Percentiles rank a stretch among this genome's conserved stretches.
Evolutionary conservation across 1,139 yeast species (phyloP).

Genomic region (Hyphopichia khmerensis): DNA sequence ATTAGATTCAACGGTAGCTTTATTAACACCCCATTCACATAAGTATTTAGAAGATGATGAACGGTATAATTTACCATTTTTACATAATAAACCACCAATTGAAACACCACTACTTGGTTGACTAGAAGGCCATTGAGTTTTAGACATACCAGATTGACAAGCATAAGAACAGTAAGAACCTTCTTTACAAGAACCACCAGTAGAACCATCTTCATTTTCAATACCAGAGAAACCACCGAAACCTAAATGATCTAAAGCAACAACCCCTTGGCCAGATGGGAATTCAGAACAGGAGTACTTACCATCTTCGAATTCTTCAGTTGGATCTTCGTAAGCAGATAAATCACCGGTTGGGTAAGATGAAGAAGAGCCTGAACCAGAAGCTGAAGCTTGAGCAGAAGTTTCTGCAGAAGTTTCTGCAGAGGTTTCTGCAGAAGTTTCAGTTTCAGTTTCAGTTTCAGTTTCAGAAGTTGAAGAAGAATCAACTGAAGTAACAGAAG

Average conservation of each 20-base stretch:
- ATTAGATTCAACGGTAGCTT: slow-evolving; percentile 69
- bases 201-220: slow-evolving; percentile 55
- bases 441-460: slow-evolving; percentile 16
- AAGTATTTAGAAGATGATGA: slow-evolving; percentile 63
- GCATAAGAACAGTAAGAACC: slow-evolving; percentile 96
- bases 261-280: slow-evolving; percentile 92
- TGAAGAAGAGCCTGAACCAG: slow-evolving; percentile 36
- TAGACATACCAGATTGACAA: slow-evolving; percentile 94
- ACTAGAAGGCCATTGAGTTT: slow-evolving; percentile 89
- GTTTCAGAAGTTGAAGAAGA: slow-evolving; percentile 6
- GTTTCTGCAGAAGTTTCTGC: slow-evolving; percentile 18
- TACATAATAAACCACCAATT: slow-evolving; percentile 86
- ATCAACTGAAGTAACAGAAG: slow-evolving; percentile 15
- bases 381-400: slow-evolving; percentile 19
- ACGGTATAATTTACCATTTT: slow-evolving; percentile 75
- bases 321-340: slow-evolving; percentile 50
- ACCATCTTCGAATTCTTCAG: slow-evolving; percentile 75
- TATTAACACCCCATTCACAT: slow-evolving; percentile 80
- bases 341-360: slow-evolving; percentile 47
- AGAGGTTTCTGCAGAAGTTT: slow-evolving; percentile 15
- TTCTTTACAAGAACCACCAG: slow-evolving; percentile 69
- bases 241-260: slow-evolving; percentile 75
- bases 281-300: slow-evolving; percentile 68
- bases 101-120: slow-evolving; percentile 89
- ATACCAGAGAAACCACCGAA: slow-evolving; percentile 94